These are phyloP conservation scores for Suhomyces xylopsoci DNA, from an alignment of 805 yeast species.

Conservation along the genomic window DNA sequence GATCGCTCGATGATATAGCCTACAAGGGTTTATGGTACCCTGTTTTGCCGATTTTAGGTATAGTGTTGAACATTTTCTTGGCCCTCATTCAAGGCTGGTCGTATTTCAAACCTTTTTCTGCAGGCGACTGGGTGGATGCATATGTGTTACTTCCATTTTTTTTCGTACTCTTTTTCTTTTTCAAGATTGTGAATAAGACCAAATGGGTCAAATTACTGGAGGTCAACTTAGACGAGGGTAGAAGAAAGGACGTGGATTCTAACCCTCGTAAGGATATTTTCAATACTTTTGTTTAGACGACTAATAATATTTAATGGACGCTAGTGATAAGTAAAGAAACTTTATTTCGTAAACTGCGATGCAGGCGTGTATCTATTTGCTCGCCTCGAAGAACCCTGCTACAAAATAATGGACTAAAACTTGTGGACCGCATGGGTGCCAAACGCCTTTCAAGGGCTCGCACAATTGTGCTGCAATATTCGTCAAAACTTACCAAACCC, in stretches of 20 bases:
- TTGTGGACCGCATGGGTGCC: not conserved
- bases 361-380: not conserved
- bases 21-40: slow-evolving; percentile 48
- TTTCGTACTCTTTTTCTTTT: slow-evolving; percentile 36
- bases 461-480: not conserved
- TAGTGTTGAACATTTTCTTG: slow-evolving; percentile 48
- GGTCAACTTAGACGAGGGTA: slow-evolving; percentile 52
- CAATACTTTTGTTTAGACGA: not conserved
- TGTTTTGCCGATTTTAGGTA: slow-evolving; percentile 45
- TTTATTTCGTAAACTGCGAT: not conserved
- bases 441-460: not conserved
- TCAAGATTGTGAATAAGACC: slow-evolving; percentile 37
- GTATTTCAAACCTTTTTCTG: slow-evolving; percentile 54
- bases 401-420: not conserved
- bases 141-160: slow-evolving; percentile 63
- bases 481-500: not conserved
- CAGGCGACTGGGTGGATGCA: slow-evolving; percentile 48
- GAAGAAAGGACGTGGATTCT: slow-evolving; percentile 34
- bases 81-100: slow-evolving; percentile 69
- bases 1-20: slow-evolving; percentile 31
- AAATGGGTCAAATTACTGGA: slow-evolving; percentile 41
- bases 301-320: not conserved
- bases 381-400: not conserved
- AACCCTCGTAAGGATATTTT: not conserved
- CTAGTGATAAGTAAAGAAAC: not conserved